Conservation (phyloP, 2,329 filamentous ascomycete species). For the Phoma herbarum region DNA sequence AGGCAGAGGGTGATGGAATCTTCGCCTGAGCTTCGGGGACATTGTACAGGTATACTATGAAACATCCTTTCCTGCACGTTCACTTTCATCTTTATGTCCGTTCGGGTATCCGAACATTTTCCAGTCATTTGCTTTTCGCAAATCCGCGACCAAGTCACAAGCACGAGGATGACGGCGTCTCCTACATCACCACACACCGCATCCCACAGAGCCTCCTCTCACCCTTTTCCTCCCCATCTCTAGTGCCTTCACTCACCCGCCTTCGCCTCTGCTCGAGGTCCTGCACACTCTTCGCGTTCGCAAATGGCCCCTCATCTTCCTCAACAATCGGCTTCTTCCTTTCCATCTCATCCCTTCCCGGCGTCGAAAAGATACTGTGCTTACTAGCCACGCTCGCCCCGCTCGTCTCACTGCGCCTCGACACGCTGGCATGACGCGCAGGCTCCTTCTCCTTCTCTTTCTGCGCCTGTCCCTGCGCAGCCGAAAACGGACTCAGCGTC, state of each 20-base stretch:
- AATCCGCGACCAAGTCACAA: neutral
- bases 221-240: neutral
- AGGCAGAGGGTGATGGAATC: neutral
- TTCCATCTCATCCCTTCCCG: conserved; percentile 44
- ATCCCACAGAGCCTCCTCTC: conserved; percentile 10
- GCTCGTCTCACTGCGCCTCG: conserved; percentile 12
- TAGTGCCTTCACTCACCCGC: conserved; percentile 21
- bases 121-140: neutral
- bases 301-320: conserved; percentile 38
- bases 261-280: conserved; percentile 30
- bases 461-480: conserved; percentile 1
- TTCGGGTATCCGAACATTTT: neutral
- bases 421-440: neutral
- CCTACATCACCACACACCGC: conserved; percentile 31
- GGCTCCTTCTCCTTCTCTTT: neutral
- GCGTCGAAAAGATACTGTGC: conserved; percentile 36
- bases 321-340: conserved; percentile 38
- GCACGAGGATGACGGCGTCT: neutral
- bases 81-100: neutral
- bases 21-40: neutral
- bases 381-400: conserved; percentile 13
- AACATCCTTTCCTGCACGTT: neutral
- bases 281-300: conserved; percentile 23
- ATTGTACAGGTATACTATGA: neutral
- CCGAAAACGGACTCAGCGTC: neutral